Conservation (phyloP, 495 filamentous ascomycete genomes). For the Neurospora tetrasperma region DNA sequence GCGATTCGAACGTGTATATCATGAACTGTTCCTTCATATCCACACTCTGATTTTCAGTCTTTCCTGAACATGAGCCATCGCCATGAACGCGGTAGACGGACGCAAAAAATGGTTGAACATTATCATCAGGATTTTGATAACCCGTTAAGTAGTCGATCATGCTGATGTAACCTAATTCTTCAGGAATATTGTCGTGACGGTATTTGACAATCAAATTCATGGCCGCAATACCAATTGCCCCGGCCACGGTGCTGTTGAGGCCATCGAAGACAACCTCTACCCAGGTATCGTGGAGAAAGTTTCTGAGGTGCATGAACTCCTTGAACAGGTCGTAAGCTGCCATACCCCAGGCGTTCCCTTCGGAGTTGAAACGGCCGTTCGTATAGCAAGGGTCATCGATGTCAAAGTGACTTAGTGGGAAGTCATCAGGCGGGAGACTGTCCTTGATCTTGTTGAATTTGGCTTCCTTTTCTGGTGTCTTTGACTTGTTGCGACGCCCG, state of each 20-base stretch:
- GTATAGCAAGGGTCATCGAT: not conserved
- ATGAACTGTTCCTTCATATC: not conserved
- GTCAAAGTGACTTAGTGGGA: not conserved
- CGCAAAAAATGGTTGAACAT: not conserved
- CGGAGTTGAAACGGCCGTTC: not conserved
- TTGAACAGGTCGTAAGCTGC: slow-evolving; percentile 25
- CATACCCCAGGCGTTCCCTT: slow-evolving; percentile 6
- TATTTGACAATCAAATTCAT: slow-evolving; percentile 5
- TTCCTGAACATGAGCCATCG: not conserved
- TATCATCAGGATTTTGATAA: not conserved
- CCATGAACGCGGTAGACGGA: not conserved
- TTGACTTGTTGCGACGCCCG: not conserved
- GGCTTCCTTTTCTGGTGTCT: not conserved
- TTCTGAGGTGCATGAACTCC: slow-evolving; percentile 25
- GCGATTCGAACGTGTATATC: not conserved
- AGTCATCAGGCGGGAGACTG: not conserved
- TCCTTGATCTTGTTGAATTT: not conserved
- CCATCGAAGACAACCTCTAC: slow-evolving; percentile 31
- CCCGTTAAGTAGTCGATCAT: not conserved
- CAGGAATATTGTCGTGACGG: not conserved
- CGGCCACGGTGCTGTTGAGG: slow-evolving; percentile 38
- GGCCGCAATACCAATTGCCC: slow-evolving; percentile 32
- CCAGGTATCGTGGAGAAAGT: slow-evolving; percentile 32
- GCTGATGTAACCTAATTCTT: not conserved
- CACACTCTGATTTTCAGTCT: not conserved